phyloP scores from a whole-genome alignment of 2,329 filamentous ascomycete genomes.

The Penicillium sp. region DNA sequence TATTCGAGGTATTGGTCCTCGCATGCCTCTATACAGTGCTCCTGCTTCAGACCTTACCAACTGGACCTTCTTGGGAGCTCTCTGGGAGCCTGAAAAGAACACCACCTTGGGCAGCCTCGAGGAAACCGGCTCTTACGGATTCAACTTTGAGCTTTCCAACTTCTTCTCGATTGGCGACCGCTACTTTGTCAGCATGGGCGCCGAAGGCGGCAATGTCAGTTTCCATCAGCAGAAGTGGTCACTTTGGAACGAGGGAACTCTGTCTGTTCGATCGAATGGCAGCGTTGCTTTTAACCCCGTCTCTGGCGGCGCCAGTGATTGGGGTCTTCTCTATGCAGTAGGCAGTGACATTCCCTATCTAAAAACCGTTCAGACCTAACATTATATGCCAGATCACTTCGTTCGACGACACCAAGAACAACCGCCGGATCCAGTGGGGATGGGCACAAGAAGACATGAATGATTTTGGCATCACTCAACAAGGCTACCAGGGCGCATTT shows the following conservation, averaged over 20 bases:
- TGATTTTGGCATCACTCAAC: conserved; percentile 10
- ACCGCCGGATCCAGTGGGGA: conserved; percentile 16
- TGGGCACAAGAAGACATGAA: conserved; percentile 15
- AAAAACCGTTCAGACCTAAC: not conserved
- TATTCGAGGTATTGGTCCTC: conserved; percentile 11
- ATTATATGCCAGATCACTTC: conserved; percentile 6
- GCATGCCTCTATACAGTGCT: conserved; percentile 11
- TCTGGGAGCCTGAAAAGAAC: conserved; percentile 14
- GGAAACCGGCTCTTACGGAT: conserved; percentile 13
- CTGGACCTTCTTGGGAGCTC: conserved; percentile 16
- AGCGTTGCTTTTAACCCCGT: conserved; percentile 13
- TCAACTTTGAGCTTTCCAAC: conserved; percentile 17
- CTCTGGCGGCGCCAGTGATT: conserved; percentile 13
- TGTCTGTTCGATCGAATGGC: conserved; percentile 12
- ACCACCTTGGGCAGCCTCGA: conserved; percentile 8
- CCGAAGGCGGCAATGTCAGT: conserved; percentile 13
- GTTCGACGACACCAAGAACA: conserved; percentile 14
- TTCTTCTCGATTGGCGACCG: conserved; percentile 14
- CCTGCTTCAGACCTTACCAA: conserved; percentile 12
- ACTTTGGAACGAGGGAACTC: conserved; percentile 12
- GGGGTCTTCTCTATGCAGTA: conserved; percentile 14
- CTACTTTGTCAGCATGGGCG: conserved; percentile 17
- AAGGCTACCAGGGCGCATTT: conserved; percentile 13
- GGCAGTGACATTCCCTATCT: not conserved
- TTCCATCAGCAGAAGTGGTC: conserved; percentile 14